A percentile compares a stretch with the other conserved stretches of the same genome.
phyloP scores from a whole-genome alignment of 805 yeast genomes.

The Grigorovia transvaalensis region DNA sequence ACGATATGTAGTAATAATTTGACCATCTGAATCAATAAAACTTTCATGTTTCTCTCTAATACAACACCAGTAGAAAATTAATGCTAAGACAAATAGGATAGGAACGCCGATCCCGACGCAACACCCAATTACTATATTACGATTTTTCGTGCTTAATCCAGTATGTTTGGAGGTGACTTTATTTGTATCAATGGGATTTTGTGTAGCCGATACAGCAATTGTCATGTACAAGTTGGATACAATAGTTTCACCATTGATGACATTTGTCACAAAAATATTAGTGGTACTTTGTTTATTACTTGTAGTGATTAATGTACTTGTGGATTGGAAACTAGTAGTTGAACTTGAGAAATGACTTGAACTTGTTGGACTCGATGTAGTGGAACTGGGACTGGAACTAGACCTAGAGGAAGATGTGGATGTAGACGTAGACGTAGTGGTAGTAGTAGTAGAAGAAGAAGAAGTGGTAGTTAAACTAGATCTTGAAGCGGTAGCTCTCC shows the following conservation, averaged over 20 bases:
- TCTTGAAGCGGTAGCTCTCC: background rate
- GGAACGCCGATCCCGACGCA: constrained; percentile 68
- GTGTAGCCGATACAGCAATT: constrained; percentile 21
- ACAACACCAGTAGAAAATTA: constrained; percentile 23
- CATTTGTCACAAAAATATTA: constrained; percentile 17
- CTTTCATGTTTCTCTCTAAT: constrained; percentile 24
- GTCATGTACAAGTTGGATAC: constrained; percentile 26
- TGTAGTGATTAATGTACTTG: background rate
- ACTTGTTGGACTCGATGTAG: background rate
- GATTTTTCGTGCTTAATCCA: constrained; percentile 40
- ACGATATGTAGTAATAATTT: constrained; percentile 28
- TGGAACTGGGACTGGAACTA: constrained; percentile 1
- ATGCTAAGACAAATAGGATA: constrained; percentile 24
- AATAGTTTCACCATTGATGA: constrained; percentile 28
- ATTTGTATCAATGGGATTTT: constrained; percentile 19
- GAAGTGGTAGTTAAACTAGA: constrained; percentile 11
- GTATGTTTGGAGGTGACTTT: constrained; percentile 6
- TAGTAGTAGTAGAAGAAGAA: constrained; percentile 10
- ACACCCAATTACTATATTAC: constrained; percentile 54
- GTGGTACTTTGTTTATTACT: background rate
- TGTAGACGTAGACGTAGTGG: background rate
- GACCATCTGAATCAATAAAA: constrained; percentile 30
- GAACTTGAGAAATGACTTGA: background rate
- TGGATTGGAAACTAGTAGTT: background rate
- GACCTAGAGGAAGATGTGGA: background rate